Base-by-base conservation (phyloP, 306 rosid species). In the Trifolium dubium region DNA sequence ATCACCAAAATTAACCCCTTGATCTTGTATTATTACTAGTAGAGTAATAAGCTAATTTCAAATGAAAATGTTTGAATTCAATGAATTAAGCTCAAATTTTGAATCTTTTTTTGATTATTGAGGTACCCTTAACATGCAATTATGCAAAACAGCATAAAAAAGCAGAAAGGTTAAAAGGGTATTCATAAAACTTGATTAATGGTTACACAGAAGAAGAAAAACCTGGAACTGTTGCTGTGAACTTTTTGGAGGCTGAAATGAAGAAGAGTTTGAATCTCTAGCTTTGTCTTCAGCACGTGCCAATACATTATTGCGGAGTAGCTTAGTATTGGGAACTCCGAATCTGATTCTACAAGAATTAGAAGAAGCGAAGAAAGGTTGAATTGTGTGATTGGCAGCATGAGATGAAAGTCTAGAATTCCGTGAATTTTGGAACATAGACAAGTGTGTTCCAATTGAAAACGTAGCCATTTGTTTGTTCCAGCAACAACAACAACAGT, bases 231-330 rank as follows among this genome's bases (percentile, higher is more conserved):
- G 85, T 54, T 74, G 51, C 61, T 55, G 83, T 8, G 91, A 80
- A 72, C 40, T 81, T 82, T 81, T 79, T 73, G 82, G 92, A 80
- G 79, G 80, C 75, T 80, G 85, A 83, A 75, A 23, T 23, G 23
- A 40, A 17, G 90, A 78, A 79, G 88, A 83, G 63, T 28, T 56
- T 64, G 96, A 56, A 63, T 66, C 82, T 82, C 74, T 82, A 17
- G 89, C 87, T 86, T 88, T 85, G 28, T 89, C 94, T 80, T 88
- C 92, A 34, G 94, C 97, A 64, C 95, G 86, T 47, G 83, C 90
- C 82, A 89, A 78, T 32, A 89, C 78, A 69, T 56, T 73, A 82
- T 75, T 69, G 28, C 89, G 80, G 13, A 77, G 91, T 69, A 81
- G 83, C 44, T 84, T 84, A 46, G 85, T 41, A 69, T 14, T 60